Percentiles rank a stretch among this genome's conserved stretches.
These are phyloP conservation scores for Penicillium pancosmium DNA, from an alignment of 495 filamentous ascomycete species.

Conservation along the genomic window DNA sequence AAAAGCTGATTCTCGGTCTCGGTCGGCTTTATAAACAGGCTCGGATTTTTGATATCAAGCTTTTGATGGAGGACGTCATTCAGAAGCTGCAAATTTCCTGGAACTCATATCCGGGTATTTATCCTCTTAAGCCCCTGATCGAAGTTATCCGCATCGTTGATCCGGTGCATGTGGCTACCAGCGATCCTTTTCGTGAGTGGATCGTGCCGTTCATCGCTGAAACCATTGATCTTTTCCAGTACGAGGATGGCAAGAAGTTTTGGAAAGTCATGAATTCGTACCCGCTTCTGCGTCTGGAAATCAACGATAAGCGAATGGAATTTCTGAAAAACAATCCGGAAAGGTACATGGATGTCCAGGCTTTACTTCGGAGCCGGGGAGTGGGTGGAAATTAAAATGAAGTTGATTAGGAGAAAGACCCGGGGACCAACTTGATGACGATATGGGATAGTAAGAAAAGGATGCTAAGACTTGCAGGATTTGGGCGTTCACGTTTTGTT, in stretches of 20 bases:
- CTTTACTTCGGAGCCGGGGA: slow-evolving; percentile 16
- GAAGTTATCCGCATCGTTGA: slow-evolving; percentile 5
- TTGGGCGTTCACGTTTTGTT: no score
- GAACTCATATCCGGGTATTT: slow-evolving; percentile 25
- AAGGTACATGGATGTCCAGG: slow-evolving; percentile 10
- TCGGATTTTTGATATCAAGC: slow-evolving; percentile 1
- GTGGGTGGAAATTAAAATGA: background rate
- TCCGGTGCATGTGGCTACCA: background rate
- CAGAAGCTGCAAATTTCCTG: slow-evolving; percentile 28
- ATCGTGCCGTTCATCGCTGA: slow-evolving; percentile 25
- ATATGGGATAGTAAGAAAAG: no score
- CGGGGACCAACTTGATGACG: no score
- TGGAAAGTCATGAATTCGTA: slow-evolving; percentile 9
- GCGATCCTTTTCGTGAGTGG: slow-evolving; percentile 24
- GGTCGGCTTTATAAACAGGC: slow-evolving; percentile 19
- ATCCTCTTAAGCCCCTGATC: slow-evolving; percentile 14
- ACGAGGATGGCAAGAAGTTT: slow-evolving; percentile 7
- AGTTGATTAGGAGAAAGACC: no score
- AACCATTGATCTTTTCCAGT: slow-evolving; percentile 10
- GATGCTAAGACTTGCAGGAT: no score
- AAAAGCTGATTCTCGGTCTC: slow-evolving; percentile 5
- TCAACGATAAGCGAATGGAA: slow-evolving; percentile 4
- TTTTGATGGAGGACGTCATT: slow-evolving; percentile 12
- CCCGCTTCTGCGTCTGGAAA: background rate
- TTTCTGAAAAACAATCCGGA: background rate